phyloP scores from a whole-genome alignment of 1,284 basidiomycete species.

The Cystobasidium sp. region DNA sequence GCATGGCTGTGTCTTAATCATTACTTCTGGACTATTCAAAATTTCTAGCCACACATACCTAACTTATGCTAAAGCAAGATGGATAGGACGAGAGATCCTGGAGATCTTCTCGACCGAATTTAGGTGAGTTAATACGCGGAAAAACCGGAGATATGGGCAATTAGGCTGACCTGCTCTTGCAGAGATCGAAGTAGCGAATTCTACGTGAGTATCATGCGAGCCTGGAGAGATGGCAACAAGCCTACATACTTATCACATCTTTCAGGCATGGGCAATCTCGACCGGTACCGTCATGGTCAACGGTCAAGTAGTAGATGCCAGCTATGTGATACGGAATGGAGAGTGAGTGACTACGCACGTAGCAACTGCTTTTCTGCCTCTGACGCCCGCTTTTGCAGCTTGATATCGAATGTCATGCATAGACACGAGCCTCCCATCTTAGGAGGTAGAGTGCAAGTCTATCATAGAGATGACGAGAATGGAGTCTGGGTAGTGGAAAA shows the following conservation, averaged over 20 bases:
- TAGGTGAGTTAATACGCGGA: slow-evolving; percentile 64
- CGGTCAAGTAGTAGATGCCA: slow-evolving; percentile 76
- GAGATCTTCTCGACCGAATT: slow-evolving; percentile 58
- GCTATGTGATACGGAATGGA: slow-evolving; percentile 80
- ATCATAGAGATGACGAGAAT: slow-evolving; percentile 74
- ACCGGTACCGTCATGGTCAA: slow-evolving; percentile 95
- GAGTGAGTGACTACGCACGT: slow-evolving; percentile 72
- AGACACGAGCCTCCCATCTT: slow-evolving; percentile 92
- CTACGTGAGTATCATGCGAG: slow-evolving; percentile 1
- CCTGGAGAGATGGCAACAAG: too few relatives aligned
- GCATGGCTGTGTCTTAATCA: background rate
- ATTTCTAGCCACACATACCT: slow-evolving; percentile 64
- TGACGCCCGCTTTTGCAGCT: slow-evolving; percentile 6
- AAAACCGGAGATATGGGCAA: slow-evolving; percentile 66
- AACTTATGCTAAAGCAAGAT: slow-evolving; percentile 89
- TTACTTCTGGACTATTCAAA: background rate
- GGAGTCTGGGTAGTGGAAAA: slow-evolving; percentile 92
- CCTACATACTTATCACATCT: too few relatives aligned
- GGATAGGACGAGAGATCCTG: slow-evolving; percentile 77
- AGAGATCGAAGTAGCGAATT: slow-evolving; percentile 53
- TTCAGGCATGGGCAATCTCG: slow-evolving; percentile 76
- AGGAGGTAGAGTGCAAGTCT: slow-evolving; percentile 78
- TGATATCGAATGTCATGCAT: slow-evolving; percentile 50
- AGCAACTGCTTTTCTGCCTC: background rate
- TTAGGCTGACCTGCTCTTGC: background rate